These are phyloP conservation scores for Beauveria australis DNA, from an alignment of 2,329 filamentous ascomycete genomes.

Conservation along the genomic window DNA sequence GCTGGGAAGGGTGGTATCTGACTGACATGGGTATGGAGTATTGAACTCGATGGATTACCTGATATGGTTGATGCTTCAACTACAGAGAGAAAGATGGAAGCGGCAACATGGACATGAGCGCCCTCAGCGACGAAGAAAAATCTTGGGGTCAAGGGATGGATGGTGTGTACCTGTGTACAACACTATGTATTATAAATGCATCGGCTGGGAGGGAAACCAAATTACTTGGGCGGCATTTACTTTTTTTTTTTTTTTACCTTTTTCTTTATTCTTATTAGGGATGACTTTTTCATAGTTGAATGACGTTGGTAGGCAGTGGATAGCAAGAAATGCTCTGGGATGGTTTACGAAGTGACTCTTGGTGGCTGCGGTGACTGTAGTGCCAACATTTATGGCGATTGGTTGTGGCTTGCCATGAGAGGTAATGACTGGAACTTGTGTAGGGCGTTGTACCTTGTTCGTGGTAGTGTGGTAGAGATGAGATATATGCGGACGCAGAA, in stretches of 20 bases:
- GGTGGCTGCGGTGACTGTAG: too few relatives aligned
- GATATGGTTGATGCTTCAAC: too few relatives aligned
- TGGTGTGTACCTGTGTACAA: constrained; percentile 5
- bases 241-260: not conserved
- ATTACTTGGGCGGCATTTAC: constrained; percentile 4
- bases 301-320: not conserved
- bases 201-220: not conserved
- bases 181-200: constrained; percentile 9
- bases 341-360: too few relatives aligned
- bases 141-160: not conserved
- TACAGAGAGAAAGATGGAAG: not conserved
- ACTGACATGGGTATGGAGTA: not conserved
- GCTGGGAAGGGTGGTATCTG: not conserved
- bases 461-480: too few relatives aligned
- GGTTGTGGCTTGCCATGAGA: too few relatives aligned
- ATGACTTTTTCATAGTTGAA: not conserved
- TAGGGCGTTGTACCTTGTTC: too few relatives aligned
- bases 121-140: not conserved
- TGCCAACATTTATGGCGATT: too few relatives aligned
- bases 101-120: not conserved
- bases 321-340: not conserved
- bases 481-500: too few relatives aligned
- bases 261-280: not conserved
- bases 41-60: not conserved
- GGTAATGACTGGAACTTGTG: too few relatives aligned